phyloP scores from a whole-genome alignment of 2,329 filamentous ascomycete species.

The Penicillium sp. region DNA sequence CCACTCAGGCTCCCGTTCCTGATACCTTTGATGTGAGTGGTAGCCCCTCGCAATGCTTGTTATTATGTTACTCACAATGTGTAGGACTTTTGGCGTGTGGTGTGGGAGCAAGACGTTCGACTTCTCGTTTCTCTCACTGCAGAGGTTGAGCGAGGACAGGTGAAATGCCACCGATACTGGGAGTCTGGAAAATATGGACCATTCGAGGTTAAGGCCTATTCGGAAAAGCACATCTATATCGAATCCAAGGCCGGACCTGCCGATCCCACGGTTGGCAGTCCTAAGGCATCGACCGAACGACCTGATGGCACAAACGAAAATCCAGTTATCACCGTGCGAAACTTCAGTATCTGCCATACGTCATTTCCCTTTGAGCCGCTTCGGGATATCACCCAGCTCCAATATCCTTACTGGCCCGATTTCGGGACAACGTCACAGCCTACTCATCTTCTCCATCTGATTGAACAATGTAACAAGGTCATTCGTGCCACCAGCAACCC shows the following conservation, averaged over 20 bases:
- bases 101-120: slow-evolving; percentile 95
- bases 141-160: slow-evolving; percentile 85
- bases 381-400: slow-evolving; percentile 88
- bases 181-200: slow-evolving; percentile 72
- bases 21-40: slow-evolving; percentile 78
- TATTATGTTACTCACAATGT: background rate
- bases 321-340: slow-evolving; percentile 78
- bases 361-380: slow-evolving; percentile 78
- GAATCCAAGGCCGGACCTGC: slow-evolving; percentile 54
- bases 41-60: background rate
- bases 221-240: slow-evolving; percentile 77
- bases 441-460: slow-evolving; percentile 76
- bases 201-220: slow-evolving; percentile 71
- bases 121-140: slow-evolving; percentile 97
- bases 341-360: slow-evolving; percentile 77
- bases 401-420: slow-evolving; percentile 96
- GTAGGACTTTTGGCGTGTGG: slow-evolving; percentile 94
- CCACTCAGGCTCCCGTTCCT: slow-evolving; percentile 88
- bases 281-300: slow-evolving; percentile 17
- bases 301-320: slow-evolving; percentile 33
- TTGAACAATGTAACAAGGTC: slow-evolving; percentile 81
- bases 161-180: slow-evolving; percentile 97
- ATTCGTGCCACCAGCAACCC: slow-evolving; percentile 40
- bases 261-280: slow-evolving; percentile 30
- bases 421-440: slow-evolving; percentile 91